These are phyloP conservation scores for Lactarius tabidus DNA, from an alignment of 768 basidiomycete genomes.

Conservation along the genomic window DNA sequence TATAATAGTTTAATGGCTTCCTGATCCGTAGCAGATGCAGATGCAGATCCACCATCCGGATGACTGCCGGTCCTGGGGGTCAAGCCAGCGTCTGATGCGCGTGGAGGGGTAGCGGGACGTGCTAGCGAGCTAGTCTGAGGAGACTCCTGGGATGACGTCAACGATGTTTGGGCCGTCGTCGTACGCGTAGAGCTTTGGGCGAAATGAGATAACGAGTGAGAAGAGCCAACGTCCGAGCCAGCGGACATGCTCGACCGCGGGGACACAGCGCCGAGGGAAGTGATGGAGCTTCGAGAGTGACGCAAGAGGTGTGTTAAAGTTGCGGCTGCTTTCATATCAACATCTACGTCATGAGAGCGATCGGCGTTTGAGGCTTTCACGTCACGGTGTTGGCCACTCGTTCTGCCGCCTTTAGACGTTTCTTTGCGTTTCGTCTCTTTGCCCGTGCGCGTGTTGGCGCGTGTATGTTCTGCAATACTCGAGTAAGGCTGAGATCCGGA, in stretches of 20 bases:
- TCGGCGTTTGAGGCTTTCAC: slow-evolving; percentile 12
- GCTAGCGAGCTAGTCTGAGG: slow-evolving; percentile 33
- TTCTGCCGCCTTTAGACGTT: slow-evolving; percentile 8
- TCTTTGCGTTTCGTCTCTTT: slow-evolving; percentile 17
- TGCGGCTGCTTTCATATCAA: slow-evolving; percentile 81
- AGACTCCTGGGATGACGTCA: slow-evolving; percentile 39
- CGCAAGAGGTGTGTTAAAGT: slow-evolving; percentile 70
- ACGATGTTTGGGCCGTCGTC: slow-evolving; percentile 38
- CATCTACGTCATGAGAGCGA: slow-evolving; percentile 49
- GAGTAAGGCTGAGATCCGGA: slow-evolving; percentile 19
- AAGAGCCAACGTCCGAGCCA: slow-evolving; percentile 62
- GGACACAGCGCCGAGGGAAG: slow-evolving; percentile 50
- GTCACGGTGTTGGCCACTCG: slow-evolving; percentile 1
- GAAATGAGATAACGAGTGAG: slow-evolving; percentile 58
- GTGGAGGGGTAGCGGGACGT: slow-evolving; percentile 38
- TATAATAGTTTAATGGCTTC: slow-evolving; percentile 87
- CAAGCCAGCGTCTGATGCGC: slow-evolving; percentile 27
- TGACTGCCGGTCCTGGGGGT: slow-evolving; percentile 24
- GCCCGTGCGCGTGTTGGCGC: slow-evolving; percentile 21
- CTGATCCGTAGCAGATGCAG: slow-evolving; percentile 52
- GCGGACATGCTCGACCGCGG: slow-evolving; percentile 69
- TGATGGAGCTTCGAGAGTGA: slow-evolving; percentile 58
- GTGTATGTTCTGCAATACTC: slow-evolving; percentile 25
- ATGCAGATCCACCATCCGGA: slow-evolving; percentile 33
- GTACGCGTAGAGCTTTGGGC: slow-evolving; percentile 64